Evolutionary conservation across 495 filamentous ascomycete genomes (phyloP).

Genomic region (Penicillium daleae): DNA sequence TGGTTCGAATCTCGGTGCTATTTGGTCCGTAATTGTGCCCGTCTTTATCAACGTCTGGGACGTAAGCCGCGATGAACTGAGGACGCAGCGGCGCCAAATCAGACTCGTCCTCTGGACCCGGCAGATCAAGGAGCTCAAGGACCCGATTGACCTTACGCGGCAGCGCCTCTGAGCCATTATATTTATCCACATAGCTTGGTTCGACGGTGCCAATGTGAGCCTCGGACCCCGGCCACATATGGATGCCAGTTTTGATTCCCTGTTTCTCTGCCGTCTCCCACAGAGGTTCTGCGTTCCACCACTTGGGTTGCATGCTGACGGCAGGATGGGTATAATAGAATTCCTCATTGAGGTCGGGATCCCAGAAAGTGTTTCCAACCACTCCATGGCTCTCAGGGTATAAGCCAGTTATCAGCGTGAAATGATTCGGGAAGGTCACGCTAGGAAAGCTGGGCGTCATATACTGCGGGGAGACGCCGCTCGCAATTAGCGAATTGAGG

Average conservation of each 20-base stretch:
- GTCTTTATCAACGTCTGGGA: constrained; percentile 84
- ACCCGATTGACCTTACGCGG: constrained; percentile 76
- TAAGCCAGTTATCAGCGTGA: constrained; percentile 88
- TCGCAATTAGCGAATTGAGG: constrained; percentile 74
- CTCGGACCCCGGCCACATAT: constrained; percentile 99
- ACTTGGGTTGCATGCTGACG: constrained; percentile 76
- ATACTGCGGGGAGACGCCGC: constrained; percentile 85
- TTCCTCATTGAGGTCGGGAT: constrained; percentile 71
- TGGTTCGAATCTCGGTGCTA: constrained; percentile 80
- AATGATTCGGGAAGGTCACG: constrained; percentile 98
- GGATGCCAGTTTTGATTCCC: constrained; percentile 75
- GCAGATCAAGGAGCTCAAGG: constrained; percentile 78
- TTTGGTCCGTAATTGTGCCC: constrained; percentile 92
- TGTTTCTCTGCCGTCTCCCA: constrained; percentile 90
- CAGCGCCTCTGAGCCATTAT: constrained; percentile 75
- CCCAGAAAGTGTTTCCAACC: constrained; percentile 94
- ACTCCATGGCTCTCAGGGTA: constrained; percentile 93
- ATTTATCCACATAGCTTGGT: constrained; percentile 80
- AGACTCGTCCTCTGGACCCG: constrained; percentile 61
- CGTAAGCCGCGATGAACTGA: constrained; percentile 91
- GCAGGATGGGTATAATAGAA: constrained; percentile 84
- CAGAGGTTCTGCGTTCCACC: constrained; percentile 93
- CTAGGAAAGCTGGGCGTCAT: constrained; percentile 94
- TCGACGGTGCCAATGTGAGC: constrained; percentile 67
- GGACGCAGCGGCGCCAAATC: constrained; percentile 56